Base-by-base conservation (phyloP, 2,329 filamentous ascomycete genomes). In the Colletotrichum orbiculare region DNA sequence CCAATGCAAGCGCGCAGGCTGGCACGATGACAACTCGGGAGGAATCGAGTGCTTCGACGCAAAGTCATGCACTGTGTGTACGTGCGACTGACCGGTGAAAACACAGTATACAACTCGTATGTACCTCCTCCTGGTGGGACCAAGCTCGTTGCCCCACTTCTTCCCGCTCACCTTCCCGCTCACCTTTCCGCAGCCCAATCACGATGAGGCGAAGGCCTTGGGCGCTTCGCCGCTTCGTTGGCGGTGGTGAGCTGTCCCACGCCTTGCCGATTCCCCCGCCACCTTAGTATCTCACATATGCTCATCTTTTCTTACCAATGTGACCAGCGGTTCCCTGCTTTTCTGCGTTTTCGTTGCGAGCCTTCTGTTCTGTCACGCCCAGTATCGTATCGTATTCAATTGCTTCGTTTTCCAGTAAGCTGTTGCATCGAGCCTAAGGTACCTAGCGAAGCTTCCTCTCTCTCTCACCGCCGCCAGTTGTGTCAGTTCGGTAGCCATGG, bases 251-350 rank as follows among this genome's bases (percentile, higher is more conserved):
- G 55, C 46, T 58, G 45, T 50, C 53, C 50, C 37, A 50, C 43
- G 47, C 56, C 35, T 37, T 48, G 33, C 50, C 39, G 12, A 54
- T 17, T 52, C 17, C 47, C 63, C 63, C 63, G 63, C 63, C 63
- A 66, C 63, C 63, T 38, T 17, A 48, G 62, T 53, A 54, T 41
- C 25, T 15, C 41, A 33, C 15, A 35, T 48, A 57, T 49, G 2
- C 33, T 41, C 13, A 37, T 5, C 46, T 42, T 41, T 25, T 6
- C 35, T 57, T 48, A 13, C 43, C 34, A 37, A 33, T 46, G 15
- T 42, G 12, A 50, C 46, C 46, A 34, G 2, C 11, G 12, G n/a
- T 15, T 33, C 39, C 25, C 17, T 25, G 7, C 11, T 15, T 15
- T 37, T 17, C 5, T 25, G 25, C 25, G 25, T 25, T 25, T 5